These are phyloP conservation scores for Boletellus deceptivus DNA, from an alignment of 1,284 basidiomycete genomes.

Conservation along the genomic window DNA sequence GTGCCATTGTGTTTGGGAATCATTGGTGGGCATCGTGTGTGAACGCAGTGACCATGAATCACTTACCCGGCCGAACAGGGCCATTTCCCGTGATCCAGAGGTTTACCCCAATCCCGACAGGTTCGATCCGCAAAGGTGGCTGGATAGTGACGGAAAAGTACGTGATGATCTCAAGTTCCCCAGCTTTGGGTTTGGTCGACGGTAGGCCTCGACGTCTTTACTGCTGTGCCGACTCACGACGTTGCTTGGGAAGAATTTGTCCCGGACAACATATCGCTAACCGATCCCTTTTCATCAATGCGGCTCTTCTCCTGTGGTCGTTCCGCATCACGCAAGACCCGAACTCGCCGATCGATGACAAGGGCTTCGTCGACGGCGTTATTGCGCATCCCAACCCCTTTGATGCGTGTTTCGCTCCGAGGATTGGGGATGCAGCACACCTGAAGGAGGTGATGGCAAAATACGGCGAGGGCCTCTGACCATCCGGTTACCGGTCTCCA, in stretches of 20 bases:
- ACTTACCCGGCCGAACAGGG: conserved; percentile 19
- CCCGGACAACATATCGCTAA: conserved; percentile 61
- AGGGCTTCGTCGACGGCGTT: conserved; percentile 56
- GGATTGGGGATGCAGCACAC: conserved; percentile 27
- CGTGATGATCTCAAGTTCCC: conserved; percentile 33
- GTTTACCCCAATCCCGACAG: conserved; percentile 30
- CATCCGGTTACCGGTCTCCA: not conserved
- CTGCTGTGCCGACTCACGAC: not conserved
- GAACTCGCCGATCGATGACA: conserved; percentile 50
- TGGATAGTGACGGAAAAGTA: conserved; percentile 23
- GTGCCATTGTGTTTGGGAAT: conserved; percentile 35
- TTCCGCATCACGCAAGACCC: conserved; percentile 55
- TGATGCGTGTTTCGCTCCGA: conserved; percentile 49
- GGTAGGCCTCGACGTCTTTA: conserved; percentile 13
- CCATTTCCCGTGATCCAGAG: conserved; percentile 30
- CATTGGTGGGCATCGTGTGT: conserved; percentile 24
- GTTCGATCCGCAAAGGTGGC: conserved; percentile 32
- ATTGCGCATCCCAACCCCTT: conserved; percentile 60
- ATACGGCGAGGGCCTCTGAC: conserved; percentile 16
- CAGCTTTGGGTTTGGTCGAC: conserved; percentile 33
- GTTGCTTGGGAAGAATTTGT: conserved; percentile 43
- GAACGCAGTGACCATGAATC: not conserved
- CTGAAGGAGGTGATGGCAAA: conserved; percentile 27
- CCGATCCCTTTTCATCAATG: conserved; percentile 60
- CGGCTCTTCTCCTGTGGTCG: conserved; percentile 59